Conservation (phyloP, 2,329 filamentous ascomycete species). For the Xylariaceae sp. region DNA sequence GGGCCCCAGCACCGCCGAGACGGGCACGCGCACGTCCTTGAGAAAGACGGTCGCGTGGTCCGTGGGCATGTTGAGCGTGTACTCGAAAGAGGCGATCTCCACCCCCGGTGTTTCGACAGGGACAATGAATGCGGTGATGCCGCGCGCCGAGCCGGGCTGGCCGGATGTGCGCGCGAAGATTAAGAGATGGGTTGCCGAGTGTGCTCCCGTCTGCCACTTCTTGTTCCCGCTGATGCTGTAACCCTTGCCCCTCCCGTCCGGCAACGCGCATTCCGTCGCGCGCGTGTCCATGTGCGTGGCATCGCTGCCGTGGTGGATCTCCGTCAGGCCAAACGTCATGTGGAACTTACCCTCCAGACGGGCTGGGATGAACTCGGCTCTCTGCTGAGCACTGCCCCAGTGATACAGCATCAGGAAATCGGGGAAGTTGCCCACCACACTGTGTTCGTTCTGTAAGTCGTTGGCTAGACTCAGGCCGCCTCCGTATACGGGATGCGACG, state of each 20-base stretch:
- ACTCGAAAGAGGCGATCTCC: slow-evolving; percentile 53
- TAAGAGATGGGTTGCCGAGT: slow-evolving; percentile 56
- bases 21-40: slow-evolving; percentile 51
- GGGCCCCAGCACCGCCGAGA: slow-evolving; percentile 45
- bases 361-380: slow-evolving; percentile 46
- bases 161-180: slow-evolving; percentile 56
- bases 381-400: slow-evolving; percentile 52
- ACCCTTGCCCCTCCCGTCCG: slow-evolving; percentile 38
- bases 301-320: slow-evolving; percentile 57
- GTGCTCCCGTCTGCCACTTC: slow-evolving; percentile 62
- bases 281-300: slow-evolving; percentile 57
- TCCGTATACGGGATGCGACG: slow-evolving; percentile 41
- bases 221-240: slow-evolving; percentile 54
- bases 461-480: slow-evolving; percentile 55
- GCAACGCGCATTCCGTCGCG: slow-evolving; percentile 38
- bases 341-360: slow-evolving; percentile 48
- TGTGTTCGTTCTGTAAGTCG: slow-evolving; percentile 60
- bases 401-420: slow-evolving; percentile 57
- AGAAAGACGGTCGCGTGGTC: slow-evolving; percentile 57
- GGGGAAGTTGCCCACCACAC: slow-evolving; percentile 57
- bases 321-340: slow-evolving; percentile 57
- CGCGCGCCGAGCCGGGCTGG: slow-evolving; percentile 44
- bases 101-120: slow-evolving; percentile 48
- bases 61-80: slow-evolving; percentile 63
- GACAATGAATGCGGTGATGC: slow-evolving; percentile 58